Evolutionary conservation across 306 rosid species (phyloP).

Genomic region (Trifolium subterraneum): DNA sequence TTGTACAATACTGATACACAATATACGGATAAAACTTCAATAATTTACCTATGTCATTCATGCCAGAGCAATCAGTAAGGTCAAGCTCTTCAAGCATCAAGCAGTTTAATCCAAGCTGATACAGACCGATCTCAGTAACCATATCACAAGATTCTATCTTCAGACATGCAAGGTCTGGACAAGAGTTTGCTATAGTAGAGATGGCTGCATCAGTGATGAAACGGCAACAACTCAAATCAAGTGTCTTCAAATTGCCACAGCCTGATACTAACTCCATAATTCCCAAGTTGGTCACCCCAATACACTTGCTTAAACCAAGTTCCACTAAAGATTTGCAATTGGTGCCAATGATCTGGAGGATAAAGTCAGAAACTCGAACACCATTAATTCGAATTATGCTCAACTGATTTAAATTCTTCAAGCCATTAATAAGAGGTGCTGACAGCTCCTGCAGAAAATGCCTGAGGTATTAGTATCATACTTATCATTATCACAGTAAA

Average conservation of each 20-base stretch:
- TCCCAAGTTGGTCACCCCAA: constrained; percentile 61
- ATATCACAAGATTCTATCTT: constrained; percentile 70
- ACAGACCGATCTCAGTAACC: constrained; percentile 58
- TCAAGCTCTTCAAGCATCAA: constrained; percentile 64
- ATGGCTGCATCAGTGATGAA: constrained; percentile 60
- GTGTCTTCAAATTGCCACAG: constrained; percentile 59
- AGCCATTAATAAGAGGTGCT: constrained; percentile 44
- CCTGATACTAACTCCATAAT: constrained; percentile 56
- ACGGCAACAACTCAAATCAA: constrained; percentile 70
- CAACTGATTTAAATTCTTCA: constrained; percentile 59
- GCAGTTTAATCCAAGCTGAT: constrained; percentile 59
- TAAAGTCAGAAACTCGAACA: constrained; percentile 57
- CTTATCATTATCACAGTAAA: constrained; percentile 1
- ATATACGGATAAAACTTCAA: constrained; percentile 2
- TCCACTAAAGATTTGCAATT: constrained; percentile 63
- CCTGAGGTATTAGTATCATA: constrained; percentile 31
- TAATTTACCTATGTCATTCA: constrained; percentile 58
- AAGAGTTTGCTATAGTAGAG: constrained; percentile 53
- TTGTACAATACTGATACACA: constrained; percentile 2
- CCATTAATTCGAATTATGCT: constrained; percentile 57
- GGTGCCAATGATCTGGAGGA: constrained; percentile 50
- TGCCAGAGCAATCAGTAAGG: constrained; percentile 71
- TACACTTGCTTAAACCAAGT: constrained; percentile 75
- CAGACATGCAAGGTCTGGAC: constrained; percentile 59
- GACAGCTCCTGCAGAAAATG: constrained; percentile 56